Evolutionary conservation across 768 basidiomycete species (phyloP).

Genomic region (Daedalea quercina): DNA sequence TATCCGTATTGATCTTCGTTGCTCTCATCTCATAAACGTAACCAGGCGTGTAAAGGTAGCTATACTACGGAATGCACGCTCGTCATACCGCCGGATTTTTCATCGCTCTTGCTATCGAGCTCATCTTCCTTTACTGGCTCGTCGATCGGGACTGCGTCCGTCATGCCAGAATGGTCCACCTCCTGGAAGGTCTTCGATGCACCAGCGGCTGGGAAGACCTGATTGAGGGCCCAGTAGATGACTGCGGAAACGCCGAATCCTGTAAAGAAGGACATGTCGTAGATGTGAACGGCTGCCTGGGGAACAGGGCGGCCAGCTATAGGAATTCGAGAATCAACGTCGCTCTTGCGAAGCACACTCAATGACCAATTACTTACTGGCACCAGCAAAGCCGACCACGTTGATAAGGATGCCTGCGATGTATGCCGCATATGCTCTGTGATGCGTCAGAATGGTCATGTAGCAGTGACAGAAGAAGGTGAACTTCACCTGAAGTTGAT

Average conservation of each 20-base stretch:
- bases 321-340: background rate
- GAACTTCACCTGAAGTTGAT: constrained; percentile 55
- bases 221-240: constrained; percentile 55
- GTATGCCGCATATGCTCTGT: constrained; percentile 59
- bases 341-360: background rate
- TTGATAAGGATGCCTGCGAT: constrained; percentile 75
- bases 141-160: background rate
- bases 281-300: constrained; percentile 63
- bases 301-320: constrained; percentile 56
- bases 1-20: background rate
- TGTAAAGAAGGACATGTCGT: constrained; percentile 79
- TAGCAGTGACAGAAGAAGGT: background rate
- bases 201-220: constrained; percentile 54
- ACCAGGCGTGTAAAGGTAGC: background rate
- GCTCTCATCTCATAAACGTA: background rate
- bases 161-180: constrained; percentile 39
- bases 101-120: constrained; percentile 5
- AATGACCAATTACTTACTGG: constrained; percentile 36
- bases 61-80: constrained; percentile 1
- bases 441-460: background rate
- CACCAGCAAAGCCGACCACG: constrained; percentile 75
- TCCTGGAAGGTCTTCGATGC: constrained; percentile 43
- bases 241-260: constrained; percentile 66
- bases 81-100: background rate
- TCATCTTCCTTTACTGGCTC: background rate